These are phyloP conservation scores for Xerocomus cyaneibrunnescens DNA, from an alignment of 1,284 basidiomycete species.

Conservation along the genomic window DNA sequence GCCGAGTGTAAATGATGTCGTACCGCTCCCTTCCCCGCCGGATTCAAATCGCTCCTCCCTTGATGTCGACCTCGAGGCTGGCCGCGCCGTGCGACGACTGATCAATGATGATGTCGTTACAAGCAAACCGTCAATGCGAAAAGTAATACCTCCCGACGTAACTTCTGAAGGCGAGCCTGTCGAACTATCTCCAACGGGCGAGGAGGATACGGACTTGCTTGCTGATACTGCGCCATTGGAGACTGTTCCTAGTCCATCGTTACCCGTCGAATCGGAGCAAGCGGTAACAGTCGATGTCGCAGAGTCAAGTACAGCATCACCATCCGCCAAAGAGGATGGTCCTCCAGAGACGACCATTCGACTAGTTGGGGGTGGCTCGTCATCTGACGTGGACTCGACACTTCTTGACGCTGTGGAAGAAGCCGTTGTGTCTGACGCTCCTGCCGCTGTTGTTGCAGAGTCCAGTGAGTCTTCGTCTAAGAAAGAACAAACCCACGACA, in stretches of 20 bases:
- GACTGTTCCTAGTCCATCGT: conserved; percentile 24
- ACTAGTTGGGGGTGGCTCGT: conserved; percentile 53
- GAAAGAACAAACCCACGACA: conserved; percentile 44
- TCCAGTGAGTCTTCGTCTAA: conserved; percentile 14
- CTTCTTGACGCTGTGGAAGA: conserved; percentile 31
- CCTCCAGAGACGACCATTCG: conserved; percentile 46
- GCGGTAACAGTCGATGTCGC: not conserved
- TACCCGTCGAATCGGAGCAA: conserved; percentile 9
- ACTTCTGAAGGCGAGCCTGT: conserved; percentile 6
- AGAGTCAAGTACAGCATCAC: conserved; percentile 8
- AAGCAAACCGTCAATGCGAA: conserved; percentile 7
- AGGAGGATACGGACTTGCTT: conserved; percentile 46
- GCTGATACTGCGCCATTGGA: conserved; percentile 42
- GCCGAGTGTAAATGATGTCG: conserved; percentile 62
- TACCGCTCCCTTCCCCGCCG: conserved; percentile 43
- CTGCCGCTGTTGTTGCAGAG: conserved; percentile 21
- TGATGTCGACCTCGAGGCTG: conserved; percentile 62
- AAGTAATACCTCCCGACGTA: not conserved
- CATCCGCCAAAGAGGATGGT: conserved; percentile 12
- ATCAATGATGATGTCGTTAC: conserved; percentile 3
- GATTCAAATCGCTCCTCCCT: conserved; percentile 47
- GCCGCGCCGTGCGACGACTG: conserved; percentile 43
- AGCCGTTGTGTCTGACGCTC: conserved; percentile 26
- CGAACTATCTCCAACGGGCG: conserved; percentile 19
- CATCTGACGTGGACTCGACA: conserved; percentile 34